A percentile compares a stretch with the other conserved stretches of the same genome.
Conservation (phyloP, 768 basidiomycete species). For the Tricholoma saponaceum region DNA sequence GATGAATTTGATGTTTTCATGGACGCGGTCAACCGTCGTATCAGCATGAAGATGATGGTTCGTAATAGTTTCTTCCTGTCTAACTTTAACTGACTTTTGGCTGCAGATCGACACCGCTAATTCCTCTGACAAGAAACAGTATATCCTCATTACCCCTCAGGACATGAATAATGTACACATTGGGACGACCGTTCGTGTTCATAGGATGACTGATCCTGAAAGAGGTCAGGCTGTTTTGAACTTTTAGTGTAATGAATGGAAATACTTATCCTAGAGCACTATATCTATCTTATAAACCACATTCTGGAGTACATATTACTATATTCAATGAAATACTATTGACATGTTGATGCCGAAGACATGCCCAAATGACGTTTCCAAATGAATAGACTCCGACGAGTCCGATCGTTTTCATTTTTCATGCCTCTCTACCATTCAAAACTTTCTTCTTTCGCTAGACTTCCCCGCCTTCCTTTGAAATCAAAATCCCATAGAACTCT, state of each 20-base stretch:
- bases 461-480: not conserved
- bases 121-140: slow-evolving; percentile 84
- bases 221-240: slow-evolving; percentile 43
- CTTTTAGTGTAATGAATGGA: not conserved
- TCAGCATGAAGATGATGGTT: slow-evolving; percentile 96
- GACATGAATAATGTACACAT: slow-evolving; percentile 75
- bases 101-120: slow-evolving; percentile 85
- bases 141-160: slow-evolving; percentile 94
- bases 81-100: too few species aligned
- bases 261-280: not conserved
- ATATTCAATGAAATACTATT: not conserved
- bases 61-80: slow-evolving; percentile 18
- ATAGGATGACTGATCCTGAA: slow-evolving; percentile 77
- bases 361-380: too few species aligned
- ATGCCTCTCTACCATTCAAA: not conserved
- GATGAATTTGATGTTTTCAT: slow-evolving; percentile 99
- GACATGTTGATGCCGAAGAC: not conserved
- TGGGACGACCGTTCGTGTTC: slow-evolving; percentile 68
- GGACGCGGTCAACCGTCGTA: too few species aligned
- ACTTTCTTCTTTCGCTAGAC: not conserved
- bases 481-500: not conserved
- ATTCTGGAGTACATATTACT: not conserved
- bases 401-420: not conserved
- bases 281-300: not conserved
- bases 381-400: too few species aligned